Conservation (phyloP, 1,284 basidiomycete species). For the Pseudozyma sp. region DNA sequence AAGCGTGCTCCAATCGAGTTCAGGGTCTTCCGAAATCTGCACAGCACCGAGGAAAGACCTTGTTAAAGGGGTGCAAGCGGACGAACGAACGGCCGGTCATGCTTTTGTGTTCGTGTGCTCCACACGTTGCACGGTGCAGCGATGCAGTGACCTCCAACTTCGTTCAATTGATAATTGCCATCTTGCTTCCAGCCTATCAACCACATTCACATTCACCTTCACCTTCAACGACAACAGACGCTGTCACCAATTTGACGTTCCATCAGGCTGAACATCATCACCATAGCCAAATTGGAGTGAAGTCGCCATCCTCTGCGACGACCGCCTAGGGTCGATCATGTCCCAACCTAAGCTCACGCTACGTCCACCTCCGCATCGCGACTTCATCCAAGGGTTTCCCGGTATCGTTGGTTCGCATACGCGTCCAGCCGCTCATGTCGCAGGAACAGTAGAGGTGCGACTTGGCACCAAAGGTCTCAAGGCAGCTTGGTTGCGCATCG, state of each 20-base stretch:
- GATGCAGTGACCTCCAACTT: no score
- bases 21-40: slow-evolving; percentile 5
- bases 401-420: slow-evolving; percentile 58
- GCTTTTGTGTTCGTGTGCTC: no score
- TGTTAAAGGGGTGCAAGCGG: no score
- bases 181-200: no score
- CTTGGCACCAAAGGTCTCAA: slow-evolving; percentile 61
- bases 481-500: slow-evolving; percentile 66
- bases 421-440: slow-evolving; percentile 62
- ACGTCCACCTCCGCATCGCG: slow-evolving; percentile 61
- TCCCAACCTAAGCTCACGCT: slow-evolving; percentile 55
- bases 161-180: no score
- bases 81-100: no score
- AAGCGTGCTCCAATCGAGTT: slow-evolving; percentile 2
- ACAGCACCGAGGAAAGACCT: neutral
- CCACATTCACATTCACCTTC: no score
- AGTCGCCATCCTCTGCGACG: slow-evolving; percentile 4
- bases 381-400: slow-evolving; percentile 65
- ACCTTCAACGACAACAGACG: no score
- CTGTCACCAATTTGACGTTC: neutral
- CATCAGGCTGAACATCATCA: neutral
- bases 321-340: slow-evolving; percentile 26
- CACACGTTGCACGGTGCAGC: no score
- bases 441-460: slow-evolving; percentile 62
- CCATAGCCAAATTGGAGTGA: neutral